A percentile compares a stretch with the other conserved stretches of the same genome.
Evolutionary conservation across 805 yeast genomes (phyloP).

Genomic region (Nakazawaea peltata): DNA sequence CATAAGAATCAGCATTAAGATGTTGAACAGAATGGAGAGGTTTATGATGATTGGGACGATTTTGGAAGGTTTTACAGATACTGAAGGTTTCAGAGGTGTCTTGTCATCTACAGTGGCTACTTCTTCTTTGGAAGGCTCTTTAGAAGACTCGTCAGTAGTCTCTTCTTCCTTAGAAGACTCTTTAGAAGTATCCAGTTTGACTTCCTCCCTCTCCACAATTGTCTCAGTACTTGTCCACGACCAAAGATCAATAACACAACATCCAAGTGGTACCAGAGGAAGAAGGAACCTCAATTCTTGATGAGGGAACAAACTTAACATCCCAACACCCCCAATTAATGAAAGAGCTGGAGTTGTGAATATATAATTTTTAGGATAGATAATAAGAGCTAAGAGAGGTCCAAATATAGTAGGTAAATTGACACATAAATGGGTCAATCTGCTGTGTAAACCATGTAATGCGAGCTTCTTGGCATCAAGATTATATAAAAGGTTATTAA

Average conservation of each 20-base stretch:
- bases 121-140: not conserved
- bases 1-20: slow-evolving; percentile 51
- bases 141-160: not conserved
- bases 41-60: slow-evolving; percentile 20
- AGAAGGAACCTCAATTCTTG: slow-evolving; percentile 87
- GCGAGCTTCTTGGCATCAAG: slow-evolving; percentile 48
- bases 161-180: not conserved
- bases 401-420: slow-evolving; percentile 82
- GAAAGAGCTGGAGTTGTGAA: slow-evolving; percentile 51
- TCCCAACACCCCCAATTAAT: slow-evolving; percentile 48
- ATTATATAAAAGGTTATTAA: slow-evolving; percentile 73
- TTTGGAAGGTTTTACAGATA: slow-evolving; percentile 9
- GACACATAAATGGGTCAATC: slow-evolving; percentile 62
- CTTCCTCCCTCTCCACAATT: slow-evolving; percentile 7
- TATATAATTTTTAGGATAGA: slow-evolving; percentile 31
- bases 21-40: slow-evolving; percentile 61
- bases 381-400: slow-evolving; percentile 51
- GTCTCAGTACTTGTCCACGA: slow-evolving; percentile 6
- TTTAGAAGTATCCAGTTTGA: not conserved
- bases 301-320: slow-evolving; percentile 74
- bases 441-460: slow-evolving; percentile 77
- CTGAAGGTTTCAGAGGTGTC: no score
- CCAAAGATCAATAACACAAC: slow-evolving; percentile 46
- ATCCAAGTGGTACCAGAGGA: slow-evolving; percentile 68
- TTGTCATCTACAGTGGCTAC: not conserved